phyloP scores from a whole-genome alignment of 2,329 filamentous ascomycete genomes.

The Magnaporthales sp. region DNA sequence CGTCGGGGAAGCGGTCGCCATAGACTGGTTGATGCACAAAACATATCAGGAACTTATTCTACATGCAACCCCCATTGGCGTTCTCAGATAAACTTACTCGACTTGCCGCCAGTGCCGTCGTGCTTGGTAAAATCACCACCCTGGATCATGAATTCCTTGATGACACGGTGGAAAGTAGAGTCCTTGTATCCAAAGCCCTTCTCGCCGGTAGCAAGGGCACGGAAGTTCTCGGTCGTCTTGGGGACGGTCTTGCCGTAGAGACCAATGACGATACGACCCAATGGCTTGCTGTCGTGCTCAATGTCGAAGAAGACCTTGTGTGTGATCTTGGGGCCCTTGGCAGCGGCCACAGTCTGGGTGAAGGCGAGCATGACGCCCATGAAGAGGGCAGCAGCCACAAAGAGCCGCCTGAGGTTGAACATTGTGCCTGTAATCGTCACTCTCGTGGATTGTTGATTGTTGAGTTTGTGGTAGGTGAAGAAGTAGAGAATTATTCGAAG shows the following conservation, averaged over 20 bases:
- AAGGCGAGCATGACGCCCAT: conserved; percentile 69
- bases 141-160: conserved; percentile 89
- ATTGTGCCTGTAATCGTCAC: conserved; percentile 33
- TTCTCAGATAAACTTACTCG: conserved; percentile 44
- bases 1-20: conserved; percentile 73
- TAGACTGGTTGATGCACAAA: conserved; percentile 48
- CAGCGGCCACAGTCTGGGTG: conserved; percentile 62
- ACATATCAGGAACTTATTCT: not conserved
- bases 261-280: conserved; percentile 72
- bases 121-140: conserved; percentile 73
- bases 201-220: conserved; percentile 74
- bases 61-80: too few species aligned
- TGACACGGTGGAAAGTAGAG: conserved; percentile 81
- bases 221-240: conserved; percentile 66
- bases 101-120: conserved; percentile 64
- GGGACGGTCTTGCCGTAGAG: conserved; percentile 84
- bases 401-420: conserved; percentile 63
- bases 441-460: not conserved
- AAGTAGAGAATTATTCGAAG: not conserved
- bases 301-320: conserved; percentile 92
- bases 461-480: not conserved
- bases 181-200: conserved; percentile 79
- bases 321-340: conserved; percentile 90
- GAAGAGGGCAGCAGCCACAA: conserved; percentile 67
- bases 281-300: conserved; percentile 60